Evolutionary conservation across 2,329 filamentous ascomycete species (phyloP), one percentile per base, ranked within the genome.

Genomic region (Cladosporium sp.): DNA sequence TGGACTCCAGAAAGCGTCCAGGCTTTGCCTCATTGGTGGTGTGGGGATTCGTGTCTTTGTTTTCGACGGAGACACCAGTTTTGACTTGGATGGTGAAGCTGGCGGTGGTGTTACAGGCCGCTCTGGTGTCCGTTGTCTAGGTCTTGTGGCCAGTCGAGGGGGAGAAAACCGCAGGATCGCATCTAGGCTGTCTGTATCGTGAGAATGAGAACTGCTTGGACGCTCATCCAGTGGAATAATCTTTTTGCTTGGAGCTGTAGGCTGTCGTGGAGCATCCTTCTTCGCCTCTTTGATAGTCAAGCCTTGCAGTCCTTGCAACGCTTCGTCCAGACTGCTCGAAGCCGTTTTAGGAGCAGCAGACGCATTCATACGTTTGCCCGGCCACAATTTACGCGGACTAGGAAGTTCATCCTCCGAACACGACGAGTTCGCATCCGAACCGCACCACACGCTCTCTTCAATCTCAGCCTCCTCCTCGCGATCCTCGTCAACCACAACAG

Each of bases 1-100:
- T 67, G 85, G 83, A 61, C 80, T 80, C 88, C 87, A 89, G 71
- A 89, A 89, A 7, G 78, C 79, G 67, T 89, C 86, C 46, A 82
- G 82, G 61, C 78, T 84, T 25, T 82, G 82, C 28, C 80, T 77
- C 65, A 88, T 82, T 3, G 85, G 84, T 1, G 85, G 85, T 39
- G 79, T 78, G 2, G 86, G 86, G 48, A 88, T 85, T 0, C 74
- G 71, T 23, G 73, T 67, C 58, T 73, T 77, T 23, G 75, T 71
- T 70, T 85, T 84, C 1, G 79, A 80, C 3, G 84, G 84, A 16
- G 83, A 85, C 25, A 77, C 76, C 4, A 84, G 74, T 14, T 72
- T 73, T 5, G 73, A 71, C 65, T 78, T 81, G 10, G 77, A 78
- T 46, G 82, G 81, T 49, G 79, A 83, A 25, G 62, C 56, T 14